Conservation (phyloP, 2,329 filamentous ascomycete genomes). For the Claviceps humidiphila region DNA sequence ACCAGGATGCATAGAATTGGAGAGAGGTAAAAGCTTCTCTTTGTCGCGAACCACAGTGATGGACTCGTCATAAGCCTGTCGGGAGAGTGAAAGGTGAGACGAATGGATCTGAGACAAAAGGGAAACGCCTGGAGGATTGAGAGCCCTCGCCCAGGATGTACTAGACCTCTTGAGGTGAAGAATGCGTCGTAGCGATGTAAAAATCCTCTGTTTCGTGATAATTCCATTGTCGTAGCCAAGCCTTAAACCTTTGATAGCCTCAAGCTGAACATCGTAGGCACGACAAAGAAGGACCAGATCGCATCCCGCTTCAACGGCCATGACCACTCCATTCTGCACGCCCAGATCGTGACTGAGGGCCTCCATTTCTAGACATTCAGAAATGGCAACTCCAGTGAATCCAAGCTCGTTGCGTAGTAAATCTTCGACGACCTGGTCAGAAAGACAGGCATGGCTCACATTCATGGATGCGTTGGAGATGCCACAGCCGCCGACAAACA, state of each 20-base stretch:
- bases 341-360: conserved; percentile 89
- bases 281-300: conserved; percentile 82
- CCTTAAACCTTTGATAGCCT: conserved; percentile 82
- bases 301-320: conserved; percentile 93
- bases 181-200: conserved; percentile 66
- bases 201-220: conserved; percentile 67
- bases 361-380: conserved; percentile 94
- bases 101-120: conserved; percentile 71
- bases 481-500: conserved; percentile 91
- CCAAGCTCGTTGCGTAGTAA: conserved; percentile 76
- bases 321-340: conserved; percentile 92
- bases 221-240: conserved; percentile 83
- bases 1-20: conserved; percentile 65
- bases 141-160: conserved; percentile 79
- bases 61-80: conserved; percentile 77
- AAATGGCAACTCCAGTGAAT: conserved; percentile 86
- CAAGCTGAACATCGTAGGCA: conserved; percentile 76
- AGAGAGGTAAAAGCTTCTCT: conserved; percentile 69
- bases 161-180: conserved; percentile 70
- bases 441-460: conserved; percentile 88
- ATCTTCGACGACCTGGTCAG: conserved; percentile 85
- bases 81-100: conserved; percentile 67
- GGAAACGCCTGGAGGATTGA: conserved; percentile 71
- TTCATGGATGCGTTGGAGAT: conserved; percentile 88
- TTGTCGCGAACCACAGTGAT: conserved; percentile 90